Base-by-base conservation (phyloP, 495 filamentous ascomycete genomes). In the Aspergillus affinis region DNA sequence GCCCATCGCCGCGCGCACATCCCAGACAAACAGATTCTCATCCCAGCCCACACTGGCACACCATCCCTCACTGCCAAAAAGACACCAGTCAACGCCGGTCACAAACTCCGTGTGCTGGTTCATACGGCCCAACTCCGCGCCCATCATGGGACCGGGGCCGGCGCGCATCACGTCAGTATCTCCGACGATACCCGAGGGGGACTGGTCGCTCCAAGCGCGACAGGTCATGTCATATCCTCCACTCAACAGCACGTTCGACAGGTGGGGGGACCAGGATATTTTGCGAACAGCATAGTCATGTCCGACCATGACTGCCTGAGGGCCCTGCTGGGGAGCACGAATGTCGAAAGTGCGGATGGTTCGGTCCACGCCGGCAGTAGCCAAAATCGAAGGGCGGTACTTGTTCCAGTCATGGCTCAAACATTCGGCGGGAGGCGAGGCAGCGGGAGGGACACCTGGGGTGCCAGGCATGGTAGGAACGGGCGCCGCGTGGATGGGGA, bases 381-480 rank as follows among this genome's bases (percentile, higher is more conserved):
- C 95, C 47, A 98, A 71, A 19, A 96, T 79, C 0, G 84, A 87
- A 30, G 90, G 84, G 2, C 89, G 86, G 71, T 98, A 98, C 71
- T 98, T 98, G 73, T 98, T 98, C 95, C 95, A 98, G 74, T 98
- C 94, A 71, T 97, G 94, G 3, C 93, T 97, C 17, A 98, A 83
- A 29, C 88, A 83, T 77, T 98, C 94, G 18, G 82, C 79, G 0
- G 88, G 88, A n/a, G 82, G 73, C 45, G 63, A 57, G 1, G 68
- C 62, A 7, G 64, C 66, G 0, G 72, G 66, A 7, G 72, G 64
- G n/a, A 75, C 53, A 64, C 77, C 64, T 58, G 70, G 50, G 65
- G 68, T 63, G 23, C 71, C 61, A 59, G 72, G 75, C 29, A 75
- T 75, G 10, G 77, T 68, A 3, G 78, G 69, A 0, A 79, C 73